These are phyloP conservation scores for Colletotrichum filicis DNA, from an alignment of 2,329 filamentous ascomycete species.

Conservation along the genomic window DNA sequence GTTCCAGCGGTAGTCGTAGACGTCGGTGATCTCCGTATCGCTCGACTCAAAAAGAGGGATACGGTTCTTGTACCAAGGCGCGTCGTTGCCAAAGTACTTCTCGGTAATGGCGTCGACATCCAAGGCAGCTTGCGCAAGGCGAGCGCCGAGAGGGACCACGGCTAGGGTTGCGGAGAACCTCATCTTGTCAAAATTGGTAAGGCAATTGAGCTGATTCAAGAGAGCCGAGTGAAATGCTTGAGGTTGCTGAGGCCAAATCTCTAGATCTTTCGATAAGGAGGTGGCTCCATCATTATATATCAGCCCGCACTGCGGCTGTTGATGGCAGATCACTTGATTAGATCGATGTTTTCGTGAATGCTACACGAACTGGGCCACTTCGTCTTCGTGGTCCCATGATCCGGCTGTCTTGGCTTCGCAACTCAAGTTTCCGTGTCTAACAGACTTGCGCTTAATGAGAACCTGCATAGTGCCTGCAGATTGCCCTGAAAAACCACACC, in stretches of 20 bases:
- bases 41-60: conserved; percentile 20
- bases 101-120: conserved; percentile 4
- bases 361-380: not conserved
- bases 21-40: conserved; percentile 48
- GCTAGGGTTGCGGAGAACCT: conserved; percentile 10
- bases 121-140: not conserved
- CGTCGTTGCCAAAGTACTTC: conserved; percentile 25
- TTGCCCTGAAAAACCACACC: not conserved
- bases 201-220: too few species aligned
- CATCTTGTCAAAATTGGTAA: not conserved
- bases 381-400: not conserved
- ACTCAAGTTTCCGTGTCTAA: not conserved
- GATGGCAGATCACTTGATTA: not conserved
- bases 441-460: not conserved
- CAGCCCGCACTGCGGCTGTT: not conserved
- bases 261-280: not conserved
- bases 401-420: not conserved
- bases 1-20: conserved; percentile 57
- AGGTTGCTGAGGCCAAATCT: not conserved
- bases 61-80: conserved; percentile 18
- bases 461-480: not conserved
- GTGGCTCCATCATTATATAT: not conserved
- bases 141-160: not conserved
- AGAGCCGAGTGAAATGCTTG: not conserved
- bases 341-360: not conserved